A percentile compares a stretch with the other conserved stretches of the same genome.
phyloP scores from a whole-genome alignment of 139 green algal genomes.

The Chlorella sp. region DNA sequence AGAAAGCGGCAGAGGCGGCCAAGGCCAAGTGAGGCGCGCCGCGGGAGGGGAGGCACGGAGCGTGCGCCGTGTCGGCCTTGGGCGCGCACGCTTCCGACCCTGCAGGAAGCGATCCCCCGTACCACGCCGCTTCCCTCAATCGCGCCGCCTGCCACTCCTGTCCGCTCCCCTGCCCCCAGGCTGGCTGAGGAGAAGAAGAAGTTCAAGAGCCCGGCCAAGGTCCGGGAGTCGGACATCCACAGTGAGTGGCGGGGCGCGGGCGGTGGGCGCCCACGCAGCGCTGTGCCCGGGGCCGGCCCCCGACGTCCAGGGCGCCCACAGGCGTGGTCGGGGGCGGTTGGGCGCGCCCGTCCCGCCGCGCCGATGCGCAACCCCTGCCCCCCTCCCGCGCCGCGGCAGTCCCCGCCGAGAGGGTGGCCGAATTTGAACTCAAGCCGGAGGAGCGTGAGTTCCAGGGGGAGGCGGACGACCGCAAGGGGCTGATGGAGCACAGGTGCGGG shows the following conservation, averaged over 20 bases:
- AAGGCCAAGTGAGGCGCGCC: no score
- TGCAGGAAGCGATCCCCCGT: no score
- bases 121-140: no score
- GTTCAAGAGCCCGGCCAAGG: background rate
- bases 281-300: no score
- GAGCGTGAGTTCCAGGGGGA: conserved; percentile 44
- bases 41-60: no score
- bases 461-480: conserved; percentile 50
- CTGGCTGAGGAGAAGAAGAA: conserved; percentile 16
- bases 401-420: conserved; percentile 27
- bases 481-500: conserved; percentile 44
- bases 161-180: no score
- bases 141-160: no score
- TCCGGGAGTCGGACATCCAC: conserved; percentile 6
- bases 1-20: background rate
- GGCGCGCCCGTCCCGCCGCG: background rate
- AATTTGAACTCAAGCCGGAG: conserved; percentile 40
- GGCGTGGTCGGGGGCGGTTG: background rate
- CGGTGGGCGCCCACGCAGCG: background rate
- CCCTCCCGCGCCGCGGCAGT: background rate
- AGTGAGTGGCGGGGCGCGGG: conserved; percentile 3
- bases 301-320: no score
- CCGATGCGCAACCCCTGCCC: background rate
- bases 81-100: no score
- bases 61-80: no score